Percentiles rank a stretch among this genome's conserved stretches.
Conservation (phyloP, 2,329 filamentous ascomycete genomes). For the Penicillium sp. region DNA sequence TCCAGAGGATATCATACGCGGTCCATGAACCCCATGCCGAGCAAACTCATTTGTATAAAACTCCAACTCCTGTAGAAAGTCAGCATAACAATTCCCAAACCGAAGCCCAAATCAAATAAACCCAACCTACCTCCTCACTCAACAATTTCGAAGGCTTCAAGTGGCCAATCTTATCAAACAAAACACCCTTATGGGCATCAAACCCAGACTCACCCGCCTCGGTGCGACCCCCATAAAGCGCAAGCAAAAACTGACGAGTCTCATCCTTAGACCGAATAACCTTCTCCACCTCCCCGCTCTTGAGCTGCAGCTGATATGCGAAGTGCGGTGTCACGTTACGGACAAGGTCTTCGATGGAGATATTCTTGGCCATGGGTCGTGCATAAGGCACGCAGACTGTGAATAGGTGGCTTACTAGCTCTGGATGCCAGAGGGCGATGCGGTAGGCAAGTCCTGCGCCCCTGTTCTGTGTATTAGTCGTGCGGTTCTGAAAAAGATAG, state of each 20-base stretch:
- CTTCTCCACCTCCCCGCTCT: slow-evolving; percentile 64
- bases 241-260: slow-evolving; percentile 69
- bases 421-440: slow-evolving; percentile 69
- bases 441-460: slow-evolving; percentile 78
- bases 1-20: slow-evolving; percentile 48
- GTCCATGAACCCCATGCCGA: slow-evolving; percentile 72
- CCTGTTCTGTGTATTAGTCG: slow-evolving; percentile 41
- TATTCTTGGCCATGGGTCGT: slow-evolving; percentile 54
- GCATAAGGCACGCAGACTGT: slow-evolving; percentile 75
- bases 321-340: slow-evolving; percentile 64
- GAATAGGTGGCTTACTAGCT: slow-evolving; percentile 73
- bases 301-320: slow-evolving; percentile 80
- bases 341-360: slow-evolving; percentile 62
- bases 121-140: slow-evolving; percentile 54
- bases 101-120: background rate
- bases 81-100: background rate
- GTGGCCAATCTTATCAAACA: slow-evolving; percentile 62
- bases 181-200: slow-evolving; percentile 59
- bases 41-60: slow-evolving; percentile 73
- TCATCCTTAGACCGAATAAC: slow-evolving; percentile 58
- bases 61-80: slow-evolving; percentile 59
- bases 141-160: slow-evolving; percentile 61
- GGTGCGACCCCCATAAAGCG: slow-evolving; percentile 67
- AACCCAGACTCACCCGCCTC: slow-evolving; percentile 60
- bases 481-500: background rate